Base-by-base conservation (phyloP, 495 filamentous ascomycete genomes). In the Penicillium paxilli region DNA sequence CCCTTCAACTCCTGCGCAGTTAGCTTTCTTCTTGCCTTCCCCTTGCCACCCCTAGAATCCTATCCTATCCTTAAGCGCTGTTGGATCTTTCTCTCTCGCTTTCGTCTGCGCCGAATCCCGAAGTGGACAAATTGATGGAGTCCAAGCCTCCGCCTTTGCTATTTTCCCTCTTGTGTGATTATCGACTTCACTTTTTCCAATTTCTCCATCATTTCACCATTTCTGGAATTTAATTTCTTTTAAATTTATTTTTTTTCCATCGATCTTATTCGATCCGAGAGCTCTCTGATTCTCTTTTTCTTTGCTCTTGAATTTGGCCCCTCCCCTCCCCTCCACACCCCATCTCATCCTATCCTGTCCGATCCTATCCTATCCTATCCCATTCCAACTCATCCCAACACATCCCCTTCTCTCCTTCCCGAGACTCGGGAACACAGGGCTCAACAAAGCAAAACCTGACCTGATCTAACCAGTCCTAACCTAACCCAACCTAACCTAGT, bases 1-100 rank as follows among this genome's bases (percentile, higher is more conserved):
- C 60, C 52, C 53, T 64, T 64, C 46, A 14, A 20, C 38, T 54
- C 53, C 51, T 57, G 58, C 47, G 50, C 48, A 44, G n/a, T n/a
- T 28, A 35, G 44, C 20, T 49, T 49, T n/a, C 7, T 52, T n/a
- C n/a, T 46, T 30, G 23, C 45, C 33, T 16, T 37, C 35, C 47
- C 35, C 35, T 40, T 26, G 33, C 47, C 35, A 40, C 32, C 33
- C 22, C 47, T 41, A 40, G 47, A 50, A 47, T 32, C 19, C 47
- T 41, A 47, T 32, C 19, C 47, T 41, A 28, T 46, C 22, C 25
- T 25, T 50, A 50, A 14, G 47, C 47, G 47, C 47, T 17, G 47
- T 50, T 50, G 47, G 47, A 40, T 17, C 11, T 19, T 40, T 24
- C 35, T n/a, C 12, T 28, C 26, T 28, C 26, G n/a, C n/a, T n/a